These are phyloP conservation scores for Lagenaria siceraria DNA, from an alignment of 306 rosid genomes.

Conservation along the genomic window DNA sequence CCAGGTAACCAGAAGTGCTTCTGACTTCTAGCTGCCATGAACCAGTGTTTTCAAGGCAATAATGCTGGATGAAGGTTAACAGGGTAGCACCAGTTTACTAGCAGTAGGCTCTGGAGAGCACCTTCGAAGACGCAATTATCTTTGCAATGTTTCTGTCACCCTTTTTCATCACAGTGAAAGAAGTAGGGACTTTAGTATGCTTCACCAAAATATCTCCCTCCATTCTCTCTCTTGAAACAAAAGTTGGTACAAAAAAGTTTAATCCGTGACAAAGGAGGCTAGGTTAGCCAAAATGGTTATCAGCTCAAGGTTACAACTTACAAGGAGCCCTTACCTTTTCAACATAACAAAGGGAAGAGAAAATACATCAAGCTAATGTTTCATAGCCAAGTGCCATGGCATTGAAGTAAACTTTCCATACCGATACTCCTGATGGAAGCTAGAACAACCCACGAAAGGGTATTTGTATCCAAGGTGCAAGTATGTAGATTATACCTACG, in stretches of 20 bases:
- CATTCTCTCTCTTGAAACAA: not conserved
- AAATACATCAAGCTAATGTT: not conserved
- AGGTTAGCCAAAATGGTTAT: not conserved
- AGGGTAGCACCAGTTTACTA: not conserved
- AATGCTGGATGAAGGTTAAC: not conserved
- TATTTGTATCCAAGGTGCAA: not conserved
- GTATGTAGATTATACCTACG: not conserved
- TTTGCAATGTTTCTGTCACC: not conserved
- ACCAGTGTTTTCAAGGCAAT: not conserved
- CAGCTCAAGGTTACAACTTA: not conserved
- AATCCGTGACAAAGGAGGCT: not conserved
- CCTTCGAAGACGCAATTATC: not conserved
- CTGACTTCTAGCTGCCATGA: not conserved
- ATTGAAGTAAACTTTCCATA: not conserved
- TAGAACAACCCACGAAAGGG: not conserved
- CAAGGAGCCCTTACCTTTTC: not conserved
- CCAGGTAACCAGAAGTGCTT: not conserved
- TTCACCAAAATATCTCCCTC: not conserved
- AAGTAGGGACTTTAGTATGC: not conserved
- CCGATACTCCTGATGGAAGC: not conserved
- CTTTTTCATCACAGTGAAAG: not conserved
- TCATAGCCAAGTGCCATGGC: not conserved
- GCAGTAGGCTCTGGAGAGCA: not conserved
- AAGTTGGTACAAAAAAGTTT: not conserved
- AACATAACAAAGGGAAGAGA: not conserved